phyloP scores from a whole-genome alignment of 352 stramenopile species.

The Globisporangium iwayamae region DNA sequence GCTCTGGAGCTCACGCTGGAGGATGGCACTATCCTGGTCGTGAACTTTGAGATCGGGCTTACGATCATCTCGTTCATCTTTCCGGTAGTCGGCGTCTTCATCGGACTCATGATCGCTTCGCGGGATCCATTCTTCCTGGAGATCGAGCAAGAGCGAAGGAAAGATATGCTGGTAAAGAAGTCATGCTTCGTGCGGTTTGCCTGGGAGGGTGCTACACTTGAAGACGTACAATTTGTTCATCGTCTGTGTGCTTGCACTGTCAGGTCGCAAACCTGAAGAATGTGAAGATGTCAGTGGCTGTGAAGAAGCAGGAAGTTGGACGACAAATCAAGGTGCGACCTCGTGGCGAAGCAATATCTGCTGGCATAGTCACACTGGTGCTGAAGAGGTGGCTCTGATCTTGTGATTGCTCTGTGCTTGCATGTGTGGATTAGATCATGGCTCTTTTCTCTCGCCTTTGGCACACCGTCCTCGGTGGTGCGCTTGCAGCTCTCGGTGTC shows the following conservation, averaged over 20 bases:
- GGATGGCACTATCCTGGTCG: constrained; percentile 31
- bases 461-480: constrained; percentile 35
- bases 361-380: too few species aligned
- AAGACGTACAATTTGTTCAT: background rate
- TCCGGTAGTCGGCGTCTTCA: constrained; percentile 44
- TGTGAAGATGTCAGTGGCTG: constrained; percentile 16
- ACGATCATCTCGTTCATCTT: constrained; percentile 63
- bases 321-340: constrained; percentile 12
- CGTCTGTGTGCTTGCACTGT: background rate
- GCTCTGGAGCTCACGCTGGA: constrained; percentile 30
- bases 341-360: too few species aligned
- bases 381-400: too few species aligned
- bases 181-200: background rate
- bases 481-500: constrained; percentile 56
- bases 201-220: background rate
- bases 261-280: constrained; percentile 14
- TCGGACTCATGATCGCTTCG: constrained; percentile 51
- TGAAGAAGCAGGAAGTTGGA: constrained; percentile 14
- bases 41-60: constrained; percentile 51
- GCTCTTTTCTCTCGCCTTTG: constrained; percentile 52
- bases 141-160: constrained; percentile 42
- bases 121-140: constrained; percentile 59
- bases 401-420: background rate
- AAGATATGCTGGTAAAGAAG: constrained; percentile 15
- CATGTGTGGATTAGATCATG: constrained; percentile 21